These are phyloP conservation scores for Cornus florida DNA, from an alignment of 148 eudicot species.

Conservation along the genomic window DNA sequence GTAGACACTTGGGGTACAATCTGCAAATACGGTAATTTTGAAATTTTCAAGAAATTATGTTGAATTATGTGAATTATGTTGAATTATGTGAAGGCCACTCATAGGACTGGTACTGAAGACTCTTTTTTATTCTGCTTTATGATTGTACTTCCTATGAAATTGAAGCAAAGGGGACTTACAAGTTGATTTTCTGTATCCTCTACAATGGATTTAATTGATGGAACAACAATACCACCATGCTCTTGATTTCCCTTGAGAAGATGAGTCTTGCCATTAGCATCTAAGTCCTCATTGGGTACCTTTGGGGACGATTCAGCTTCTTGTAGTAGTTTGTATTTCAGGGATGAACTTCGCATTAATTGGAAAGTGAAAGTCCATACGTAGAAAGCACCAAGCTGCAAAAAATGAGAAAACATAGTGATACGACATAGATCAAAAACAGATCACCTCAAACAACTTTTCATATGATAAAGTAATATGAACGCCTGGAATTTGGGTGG, in stretches of 20 bases:
- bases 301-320: slow-evolving; percentile 30
- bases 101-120: not conserved
- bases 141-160: not conserved
- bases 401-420: not conserved
- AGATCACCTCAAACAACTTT: not conserved
- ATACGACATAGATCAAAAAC: not conserved
- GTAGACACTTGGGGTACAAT: slow-evolving; percentile 23
- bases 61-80: not conserved
- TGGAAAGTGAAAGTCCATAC: slow-evolving; percentile 88
- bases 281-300: slow-evolving; percentile 65
- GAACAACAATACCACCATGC: slow-evolving; percentile 2
- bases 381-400: slow-evolving; percentile 78
- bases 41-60: not conserved
- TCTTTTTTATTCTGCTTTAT: not conserved
- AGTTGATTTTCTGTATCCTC: slow-evolving; percentile 18
- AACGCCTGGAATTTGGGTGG: no score
- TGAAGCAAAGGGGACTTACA: slow-evolving; percentile 7
- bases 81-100: no score
- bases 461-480: not conserved
- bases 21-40: slow-evolving; percentile 8
- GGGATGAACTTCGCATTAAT: slow-evolving; percentile 49
- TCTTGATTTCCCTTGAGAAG: slow-evolving; percentile 43
- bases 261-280: slow-evolving; percentile 39
- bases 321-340: slow-evolving; percentile 35
- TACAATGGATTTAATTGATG: not conserved